Conservation (phyloP, 306 rosid species). For the Trifolium subterraneum region DNA sequence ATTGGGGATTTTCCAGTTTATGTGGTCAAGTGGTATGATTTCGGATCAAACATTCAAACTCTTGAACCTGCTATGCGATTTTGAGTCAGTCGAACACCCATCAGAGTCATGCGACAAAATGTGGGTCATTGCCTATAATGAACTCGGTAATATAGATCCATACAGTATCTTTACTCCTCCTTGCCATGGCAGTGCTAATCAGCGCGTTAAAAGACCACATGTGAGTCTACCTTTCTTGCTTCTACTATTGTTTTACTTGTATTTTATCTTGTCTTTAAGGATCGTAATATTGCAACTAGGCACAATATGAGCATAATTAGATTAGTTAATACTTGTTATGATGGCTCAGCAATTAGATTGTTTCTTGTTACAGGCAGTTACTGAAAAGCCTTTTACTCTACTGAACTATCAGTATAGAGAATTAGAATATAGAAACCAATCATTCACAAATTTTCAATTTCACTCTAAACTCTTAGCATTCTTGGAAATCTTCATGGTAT, state of each 20-base stretch:
- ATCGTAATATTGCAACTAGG: not conserved
- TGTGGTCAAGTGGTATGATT: slow-evolving; percentile 92
- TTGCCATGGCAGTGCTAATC: slow-evolving; percentile 56
- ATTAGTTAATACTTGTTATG: not conserved
- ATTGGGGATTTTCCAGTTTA: slow-evolving; percentile 73
- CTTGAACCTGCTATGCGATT: slow-evolving; percentile 62
- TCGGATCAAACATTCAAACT: slow-evolving; percentile 82
- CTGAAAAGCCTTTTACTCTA: not conserved
- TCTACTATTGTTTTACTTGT: not conserved
- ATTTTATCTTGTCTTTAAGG: not conserved
- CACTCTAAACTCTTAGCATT: not conserved
- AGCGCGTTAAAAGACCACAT: slow-evolving; percentile 59
- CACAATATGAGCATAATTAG: not conserved
- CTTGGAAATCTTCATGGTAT: not conserved
- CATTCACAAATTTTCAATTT: not conserved
- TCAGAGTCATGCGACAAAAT: slow-evolving; percentile 61
- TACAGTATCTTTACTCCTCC: slow-evolving; percentile 81
- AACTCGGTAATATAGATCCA: slow-evolving; percentile 74
- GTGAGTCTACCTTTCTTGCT: slow-evolving; percentile 53
- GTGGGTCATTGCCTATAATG: slow-evolving; percentile 54
- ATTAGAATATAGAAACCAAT: not conserved
- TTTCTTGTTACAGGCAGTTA: not conserved
- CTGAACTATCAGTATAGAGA: not conserved
- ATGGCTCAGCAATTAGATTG: not conserved
- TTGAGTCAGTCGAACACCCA: slow-evolving; percentile 56